Base-by-base conservation (phyloP, 257 asterid genomes). In the Solanum chilense region DNA sequence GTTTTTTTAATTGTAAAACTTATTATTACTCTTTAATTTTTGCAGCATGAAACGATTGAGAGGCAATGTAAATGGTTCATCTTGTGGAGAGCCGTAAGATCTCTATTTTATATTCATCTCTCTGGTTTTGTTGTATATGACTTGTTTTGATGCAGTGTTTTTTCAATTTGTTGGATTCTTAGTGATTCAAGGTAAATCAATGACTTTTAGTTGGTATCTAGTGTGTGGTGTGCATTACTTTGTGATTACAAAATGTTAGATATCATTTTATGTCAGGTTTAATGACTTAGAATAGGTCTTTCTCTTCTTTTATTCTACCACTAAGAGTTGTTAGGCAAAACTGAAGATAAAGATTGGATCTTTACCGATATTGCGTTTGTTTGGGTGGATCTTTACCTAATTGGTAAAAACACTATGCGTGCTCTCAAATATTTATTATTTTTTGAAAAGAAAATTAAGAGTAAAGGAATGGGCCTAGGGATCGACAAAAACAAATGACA, bases 1-100 rank as follows among this genome's bases (percentile, higher is more conserved):
- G 47, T 3, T 11, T 3, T 44, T 42, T 44, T 11, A 7, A 14
- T 85, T 83, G 68, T 69, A 84, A 83, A 88, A 62, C 84, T 87
- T 86, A 4, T 77, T 89, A 29, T 86, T 89, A 41, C 20, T 85
- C 82, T 84, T 45, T 9, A 58, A 11, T 84, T 33, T 84, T 37
- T 88, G 49, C 29, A 94, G 87, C 89, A 97, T 96, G 98, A 94
- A 94, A 94, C 95, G 98, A 84, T 85, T 90, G 74, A 85, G 96
- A 88, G 98, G 94, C 52, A 95, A 95, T 87, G 93, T 83, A 86
- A 90, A 86, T 87, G 87, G 86, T 73, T 90, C 96, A 84, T 92
- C 95, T 86, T 94, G 96, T 23, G 97, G 91, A 75, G 97, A 95
- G 90, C 89, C 95, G 99, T 96, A 94, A 93, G 96, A 88, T 86